Conservation (phyloP, 306 rosid genomes). For the Cicer judaicum region DNA sequence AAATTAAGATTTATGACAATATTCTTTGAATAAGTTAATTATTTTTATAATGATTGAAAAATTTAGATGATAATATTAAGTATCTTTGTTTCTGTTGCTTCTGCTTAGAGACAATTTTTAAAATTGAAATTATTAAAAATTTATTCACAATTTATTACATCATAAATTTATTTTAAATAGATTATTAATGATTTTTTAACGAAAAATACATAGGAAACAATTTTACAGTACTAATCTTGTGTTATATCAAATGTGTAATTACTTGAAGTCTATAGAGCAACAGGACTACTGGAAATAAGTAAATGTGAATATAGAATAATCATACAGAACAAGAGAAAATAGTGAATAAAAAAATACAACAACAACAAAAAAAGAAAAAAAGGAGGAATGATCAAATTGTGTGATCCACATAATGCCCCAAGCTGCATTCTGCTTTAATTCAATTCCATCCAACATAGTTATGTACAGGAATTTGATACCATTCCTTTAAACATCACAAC, state of each 20-base stretch:
- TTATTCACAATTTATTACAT: too few relatives aligned
- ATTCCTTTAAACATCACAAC: conserved; percentile 45
- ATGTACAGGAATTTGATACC: conserved; percentile 57
- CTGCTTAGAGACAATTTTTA: too few relatives aligned
- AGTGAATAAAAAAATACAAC: conserved; percentile 17
- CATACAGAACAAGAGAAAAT: neutral
- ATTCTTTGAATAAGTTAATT: too few relatives aligned
- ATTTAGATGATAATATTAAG: too few relatives aligned
- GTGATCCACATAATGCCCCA: conserved; percentile 28
- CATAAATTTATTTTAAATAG: too few relatives aligned
- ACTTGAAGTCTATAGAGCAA: neutral
- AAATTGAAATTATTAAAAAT: too few relatives aligned
- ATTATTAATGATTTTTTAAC: too few relatives aligned
- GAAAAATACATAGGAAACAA: too few relatives aligned
- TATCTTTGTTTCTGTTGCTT: too few relatives aligned
- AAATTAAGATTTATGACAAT: too few relatives aligned
- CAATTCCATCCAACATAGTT: conserved; percentile 40
- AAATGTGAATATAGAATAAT: neutral
- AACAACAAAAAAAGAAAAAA: neutral
- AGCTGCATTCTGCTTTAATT: conserved; percentile 42
- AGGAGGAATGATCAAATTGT: conserved; percentile 40
- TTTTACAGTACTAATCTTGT: neutral
- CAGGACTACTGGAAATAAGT: neutral
- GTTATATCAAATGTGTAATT: neutral
- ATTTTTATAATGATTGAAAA: too few relatives aligned